phyloP scores from a whole-genome alignment of 768 basidiomycete genomes.

The Gautieria morchelliformis region DNA sequence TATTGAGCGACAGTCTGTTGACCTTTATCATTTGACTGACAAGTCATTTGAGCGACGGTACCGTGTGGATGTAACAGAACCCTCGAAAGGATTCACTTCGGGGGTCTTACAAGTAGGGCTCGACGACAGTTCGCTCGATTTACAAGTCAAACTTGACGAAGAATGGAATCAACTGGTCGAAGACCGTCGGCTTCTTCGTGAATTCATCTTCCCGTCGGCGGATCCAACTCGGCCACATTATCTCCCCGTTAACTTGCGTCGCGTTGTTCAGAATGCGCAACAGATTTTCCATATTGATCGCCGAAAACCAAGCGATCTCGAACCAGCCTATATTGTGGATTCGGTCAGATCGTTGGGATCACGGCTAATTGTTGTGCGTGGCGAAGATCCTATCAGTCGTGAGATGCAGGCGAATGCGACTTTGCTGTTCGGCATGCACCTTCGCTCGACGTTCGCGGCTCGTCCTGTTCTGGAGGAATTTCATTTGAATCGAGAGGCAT shows the following conservation, averaged over 20 bases:
- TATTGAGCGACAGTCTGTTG: constrained; percentile 92
- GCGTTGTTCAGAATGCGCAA: constrained; percentile 89
- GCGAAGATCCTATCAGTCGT: constrained; percentile 60
- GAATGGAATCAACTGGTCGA: constrained; percentile 55
- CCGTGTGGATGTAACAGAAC: constrained; percentile 90
- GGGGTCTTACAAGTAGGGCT: constrained; percentile 81
- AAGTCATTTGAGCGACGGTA: constrained; percentile 84
- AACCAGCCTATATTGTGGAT: constrained; percentile 80
- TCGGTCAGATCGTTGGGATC: constrained; percentile 64
- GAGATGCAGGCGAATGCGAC: constrained; percentile 87
- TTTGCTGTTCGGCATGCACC: constrained; percentile 85
- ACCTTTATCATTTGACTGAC: constrained; percentile 77
- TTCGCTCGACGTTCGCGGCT: constrained; percentile 80
- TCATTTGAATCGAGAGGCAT: constrained; percentile 86
- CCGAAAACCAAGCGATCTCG: constrained; percentile 87
- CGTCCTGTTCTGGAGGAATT: constrained; percentile 81
- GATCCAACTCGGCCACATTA: constrained; percentile 69
- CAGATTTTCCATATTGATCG: constrained; percentile 97
- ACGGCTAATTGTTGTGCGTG: constrained; percentile 81
- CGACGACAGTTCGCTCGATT: constrained; percentile 71
- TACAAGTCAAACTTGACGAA: constrained; percentile 79
- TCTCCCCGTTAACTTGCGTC: constrained; percentile 90
- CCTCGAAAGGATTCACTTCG: constrained; percentile 65
- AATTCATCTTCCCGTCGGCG: constrained; percentile 72
- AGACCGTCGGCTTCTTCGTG: constrained; percentile 73